A percentile compares a stretch with the other conserved stretches of the same genome.
These are phyloP conservation scores for Camelina laxa DNA, from an alignment of 345 rosid species.

Conservation along the genomic window DNA sequence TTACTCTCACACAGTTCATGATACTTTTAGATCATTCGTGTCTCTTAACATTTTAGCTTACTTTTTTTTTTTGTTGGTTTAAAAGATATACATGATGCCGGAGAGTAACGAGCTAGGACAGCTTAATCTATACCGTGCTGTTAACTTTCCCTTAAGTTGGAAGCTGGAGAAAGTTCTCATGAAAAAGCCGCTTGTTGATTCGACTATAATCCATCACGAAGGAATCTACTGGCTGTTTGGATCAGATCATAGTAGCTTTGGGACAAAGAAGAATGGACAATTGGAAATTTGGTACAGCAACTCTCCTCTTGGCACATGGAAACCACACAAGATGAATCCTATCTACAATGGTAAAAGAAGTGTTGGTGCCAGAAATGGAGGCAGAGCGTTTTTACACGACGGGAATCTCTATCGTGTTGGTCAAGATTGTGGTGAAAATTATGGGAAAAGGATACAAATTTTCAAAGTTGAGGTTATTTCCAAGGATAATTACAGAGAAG, in stretches of 20 bases:
- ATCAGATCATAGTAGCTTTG: constrained; percentile 81
- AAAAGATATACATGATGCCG: constrained; percentile 95
- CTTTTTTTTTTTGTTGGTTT: neutral
- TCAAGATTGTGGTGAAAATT: constrained; percentile 90
- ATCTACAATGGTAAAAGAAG: constrained; percentile 62
- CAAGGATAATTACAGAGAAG: constrained; percentile 69
- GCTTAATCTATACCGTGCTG: constrained; percentile 78
- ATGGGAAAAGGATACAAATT: constrained; percentile 66
- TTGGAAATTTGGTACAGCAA: constrained; percentile 86
- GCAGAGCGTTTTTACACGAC: constrained; percentile 70
- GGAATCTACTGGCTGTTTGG: constrained; percentile 83
- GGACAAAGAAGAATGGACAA: constrained; percentile 71
- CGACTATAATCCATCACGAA: constrained; percentile 61
- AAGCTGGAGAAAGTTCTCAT: constrained; percentile 66
- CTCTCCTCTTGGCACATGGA: constrained; percentile 96
- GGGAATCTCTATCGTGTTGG: constrained; percentile 91
- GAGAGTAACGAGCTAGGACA: constrained; percentile 77
- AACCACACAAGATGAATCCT: constrained; percentile 89
- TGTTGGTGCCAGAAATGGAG: constrained; percentile 91
- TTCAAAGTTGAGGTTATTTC: constrained; percentile 76
- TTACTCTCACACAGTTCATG: neutral
- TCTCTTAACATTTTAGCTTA: constrained; percentile 15
- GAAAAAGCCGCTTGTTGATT: constrained; percentile 75
- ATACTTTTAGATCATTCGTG: neutral
- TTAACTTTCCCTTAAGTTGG: constrained; percentile 84